A percentile compares a stretch with the other conserved stretches of the same genome.
These are phyloP conservation scores for Alloteropsis semialata DNA, from an alignment of 176 grass and related monocot species.

Conservation along the genomic window DNA sequence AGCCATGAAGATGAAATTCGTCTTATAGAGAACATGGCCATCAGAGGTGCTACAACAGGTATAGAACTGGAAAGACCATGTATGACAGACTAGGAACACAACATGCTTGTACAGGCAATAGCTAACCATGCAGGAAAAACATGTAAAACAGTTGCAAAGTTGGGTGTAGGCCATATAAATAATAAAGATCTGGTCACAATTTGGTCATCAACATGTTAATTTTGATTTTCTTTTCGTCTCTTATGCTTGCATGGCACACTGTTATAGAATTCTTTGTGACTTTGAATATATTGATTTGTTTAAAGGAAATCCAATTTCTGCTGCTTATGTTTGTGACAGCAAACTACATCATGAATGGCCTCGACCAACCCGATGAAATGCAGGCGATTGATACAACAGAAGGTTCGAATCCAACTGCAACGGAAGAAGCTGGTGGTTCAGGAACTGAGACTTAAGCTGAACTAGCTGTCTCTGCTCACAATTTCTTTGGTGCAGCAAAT, in stretches of 20 bases:
- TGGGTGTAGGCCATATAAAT: background rate
- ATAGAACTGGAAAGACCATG: constrained; percentile 16
- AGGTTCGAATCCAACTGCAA: constrained; percentile 14
- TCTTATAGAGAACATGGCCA: constrained; percentile 56
- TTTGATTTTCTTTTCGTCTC: background rate
- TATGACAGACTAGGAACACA: background rate
- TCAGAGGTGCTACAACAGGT: constrained; percentile 79
- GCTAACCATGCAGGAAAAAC: background rate
- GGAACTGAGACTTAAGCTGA: constrained; percentile 19
- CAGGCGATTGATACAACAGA: constrained; percentile 17
- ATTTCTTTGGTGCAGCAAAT: background rate
- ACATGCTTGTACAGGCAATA: background rate
- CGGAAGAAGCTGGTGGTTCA: constrained; percentile 16
- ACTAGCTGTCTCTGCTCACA: background rate
- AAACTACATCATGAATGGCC: constrained; percentile 46
- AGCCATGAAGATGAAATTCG: constrained; percentile 80
- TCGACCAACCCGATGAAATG: constrained; percentile 33
- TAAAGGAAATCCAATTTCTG: constrained; percentile 1
- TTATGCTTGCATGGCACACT: background rate
- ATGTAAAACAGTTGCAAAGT: background rate
- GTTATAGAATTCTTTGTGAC: background rate
- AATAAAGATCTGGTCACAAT: background rate
- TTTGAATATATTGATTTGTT: background rate
- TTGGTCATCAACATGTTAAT: background rate
- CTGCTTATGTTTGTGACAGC: constrained; percentile 32